Conservation (phyloP, 2,329 filamentous ascomycete species). For the Fusarium sp. region DNA sequence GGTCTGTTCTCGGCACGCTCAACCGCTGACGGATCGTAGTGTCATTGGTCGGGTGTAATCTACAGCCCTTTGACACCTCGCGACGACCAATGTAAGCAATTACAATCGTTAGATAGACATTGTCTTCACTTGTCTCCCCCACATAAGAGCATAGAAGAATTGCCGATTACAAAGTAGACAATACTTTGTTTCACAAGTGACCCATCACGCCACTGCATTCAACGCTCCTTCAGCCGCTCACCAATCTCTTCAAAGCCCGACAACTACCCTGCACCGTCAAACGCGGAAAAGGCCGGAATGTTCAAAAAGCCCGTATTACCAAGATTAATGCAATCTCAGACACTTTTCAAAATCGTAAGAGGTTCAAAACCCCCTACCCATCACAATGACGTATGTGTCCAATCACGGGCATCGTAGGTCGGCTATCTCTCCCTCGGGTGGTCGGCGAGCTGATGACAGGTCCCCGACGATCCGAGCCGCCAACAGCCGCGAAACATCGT, state of each 20-base stretch:
- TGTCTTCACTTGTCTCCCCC: background rate
- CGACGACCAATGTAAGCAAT: background rate
- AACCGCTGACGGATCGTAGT: background rate
- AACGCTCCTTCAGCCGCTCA: background rate
- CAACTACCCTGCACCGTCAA: background rate
- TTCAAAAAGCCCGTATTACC: background rate
- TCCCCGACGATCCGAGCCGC: slow-evolving; percentile 8
- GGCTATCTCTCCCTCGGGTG: background rate
- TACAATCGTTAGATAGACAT: background rate
- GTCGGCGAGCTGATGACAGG: slow-evolving; percentile 7
- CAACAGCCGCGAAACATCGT: background rate
- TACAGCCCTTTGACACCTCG: background rate
- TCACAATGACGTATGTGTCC: background rate
- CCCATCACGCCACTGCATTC: background rate
- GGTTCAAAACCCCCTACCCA: background rate
- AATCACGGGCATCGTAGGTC: background rate
- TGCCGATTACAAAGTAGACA: background rate
- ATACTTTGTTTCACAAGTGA: background rate
- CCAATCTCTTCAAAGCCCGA: background rate
- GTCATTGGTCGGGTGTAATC: background rate
- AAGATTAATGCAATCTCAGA: background rate
- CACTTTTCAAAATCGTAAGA: background rate
- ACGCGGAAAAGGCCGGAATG: background rate
- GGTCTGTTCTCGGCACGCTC: background rate
- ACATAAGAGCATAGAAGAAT: background rate